phyloP scores from a whole-genome alignment of 176 grass and related monocot genomes.

The Urochloa ruziziensis region DNA sequence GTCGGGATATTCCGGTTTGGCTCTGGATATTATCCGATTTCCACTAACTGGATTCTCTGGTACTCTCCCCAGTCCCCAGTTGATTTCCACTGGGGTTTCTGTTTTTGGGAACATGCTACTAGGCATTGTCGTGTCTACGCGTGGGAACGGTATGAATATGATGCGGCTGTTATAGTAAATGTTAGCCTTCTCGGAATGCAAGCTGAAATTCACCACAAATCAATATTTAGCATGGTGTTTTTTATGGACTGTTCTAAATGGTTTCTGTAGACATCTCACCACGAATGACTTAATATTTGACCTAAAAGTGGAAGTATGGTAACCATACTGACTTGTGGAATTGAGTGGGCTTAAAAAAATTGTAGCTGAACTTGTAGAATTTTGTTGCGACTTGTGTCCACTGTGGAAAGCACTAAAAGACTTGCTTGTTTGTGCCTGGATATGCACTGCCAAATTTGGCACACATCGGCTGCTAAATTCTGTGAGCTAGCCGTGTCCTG shows the following conservation, averaged over 20 bases:
- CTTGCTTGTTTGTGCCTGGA: background rate
- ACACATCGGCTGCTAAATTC: background rate
- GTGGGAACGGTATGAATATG: background rate
- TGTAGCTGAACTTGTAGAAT: background rate
- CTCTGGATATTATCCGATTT: background rate
- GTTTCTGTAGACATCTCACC: background rate
- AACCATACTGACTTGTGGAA: background rate
- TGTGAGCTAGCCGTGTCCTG: background rate
- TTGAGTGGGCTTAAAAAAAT: background rate
- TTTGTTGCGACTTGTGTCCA: background rate
- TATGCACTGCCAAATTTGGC: background rate
- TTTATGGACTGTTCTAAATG: background rate
- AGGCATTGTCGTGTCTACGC: background rate
- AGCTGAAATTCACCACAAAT: background rate
- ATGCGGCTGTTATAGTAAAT: background rate
- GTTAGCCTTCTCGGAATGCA: background rate
- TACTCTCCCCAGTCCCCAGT: background rate
- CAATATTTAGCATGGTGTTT: background rate
- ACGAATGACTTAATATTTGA: background rate
- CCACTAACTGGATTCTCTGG: background rate
- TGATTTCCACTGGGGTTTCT: background rate
- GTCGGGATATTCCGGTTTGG: background rate
- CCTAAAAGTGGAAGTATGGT: background rate
- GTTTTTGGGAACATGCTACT: background rate
- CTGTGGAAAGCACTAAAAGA: background rate